Evolutionary conservation across 345 rosid genomes (phyloP).

Genomic region (Barbarea vulgaris): DNA sequence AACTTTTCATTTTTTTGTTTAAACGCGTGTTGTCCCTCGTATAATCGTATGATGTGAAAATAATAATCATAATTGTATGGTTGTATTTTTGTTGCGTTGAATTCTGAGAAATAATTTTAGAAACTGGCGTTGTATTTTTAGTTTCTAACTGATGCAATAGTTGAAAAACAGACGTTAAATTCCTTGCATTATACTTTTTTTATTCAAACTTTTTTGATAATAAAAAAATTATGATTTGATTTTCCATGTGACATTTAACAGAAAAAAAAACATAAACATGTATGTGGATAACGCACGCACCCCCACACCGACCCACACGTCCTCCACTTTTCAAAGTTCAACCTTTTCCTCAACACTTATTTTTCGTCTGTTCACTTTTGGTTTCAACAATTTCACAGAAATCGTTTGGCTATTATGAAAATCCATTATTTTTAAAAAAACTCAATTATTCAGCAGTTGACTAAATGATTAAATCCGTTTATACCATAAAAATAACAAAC

Average conservation of each 20-base stretch:
- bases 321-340: not conserved
- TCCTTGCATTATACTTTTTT: not conserved
- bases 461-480: not conserved
- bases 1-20: not conserved
- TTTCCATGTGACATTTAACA: not conserved
- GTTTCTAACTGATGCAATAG: not conserved
- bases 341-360: not conserved
- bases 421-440: too few species aligned
- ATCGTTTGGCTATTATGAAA: not conserved
- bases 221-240: not conserved
- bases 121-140: not conserved
- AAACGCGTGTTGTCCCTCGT: not conserved
- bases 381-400: not conserved
- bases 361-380: not conserved
- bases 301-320: constrained; percentile 6
- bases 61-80: not conserved
- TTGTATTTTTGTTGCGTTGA: not conserved
- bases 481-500: not conserved
- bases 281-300: not conserved
- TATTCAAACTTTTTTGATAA: not conserved
- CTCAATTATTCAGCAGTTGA: constrained; percentile 5
- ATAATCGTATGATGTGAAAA: not conserved
- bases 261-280: not conserved
- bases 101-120: not conserved
- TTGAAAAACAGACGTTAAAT: not conserved